Evolutionary conservation across 2,329 filamentous ascomycete genomes (phyloP), one percentile per base, ranked within the genome.

Genomic region (Penicillium olsonii): DNA sequence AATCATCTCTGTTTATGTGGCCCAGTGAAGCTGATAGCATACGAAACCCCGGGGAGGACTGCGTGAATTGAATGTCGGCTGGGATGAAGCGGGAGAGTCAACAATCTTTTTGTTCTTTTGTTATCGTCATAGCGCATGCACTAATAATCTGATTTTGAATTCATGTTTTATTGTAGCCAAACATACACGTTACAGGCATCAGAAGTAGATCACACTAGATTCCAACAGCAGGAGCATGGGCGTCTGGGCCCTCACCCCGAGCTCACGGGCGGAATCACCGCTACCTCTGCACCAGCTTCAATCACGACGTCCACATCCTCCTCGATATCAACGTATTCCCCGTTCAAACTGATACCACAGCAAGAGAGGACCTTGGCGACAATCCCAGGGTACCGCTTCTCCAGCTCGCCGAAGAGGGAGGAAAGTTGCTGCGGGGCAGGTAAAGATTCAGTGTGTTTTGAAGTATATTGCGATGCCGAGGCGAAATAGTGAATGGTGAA

Each of bases 401-500:
- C 74, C 1, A 77, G 65, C 11, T 65, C 50, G 5, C 57, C 50
- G 52, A 73, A 76, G 8, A 77, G 60, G 5, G 52, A 43, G 6
- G 62, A 54, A 3, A 76, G 59, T 4, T 71, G 68, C 2, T 72
- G 61, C 3, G 75, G 75, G 2, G 73, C 74, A 4, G 71, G 66
- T 10, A 77, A 64, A 2, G 50, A 54, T 33, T 76, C 72, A 27
- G 71, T 69, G 22, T 67, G 56, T 61, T 70, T 72, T 34, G 63
- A 54, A 2, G 73, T 73, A 58, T 69, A 75, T 39, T 67, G 61
- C 33, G 71, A 69, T 15, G 75, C 74, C 40, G 67, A 64, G 46
- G 75, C 70, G 60, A 77, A 77, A 59, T 77, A 75, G 61, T 74
- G 69, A 58, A 77, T 72, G 53, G 70, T 69, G 53, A 75, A 76